Percentiles rank a stretch among this genome's conserved stretches.
These are phyloP conservation scores for Scytalidium sp. DNA, from an alignment of 2,329 filamentous ascomycete genomes.

Conservation along the genomic window DNA sequence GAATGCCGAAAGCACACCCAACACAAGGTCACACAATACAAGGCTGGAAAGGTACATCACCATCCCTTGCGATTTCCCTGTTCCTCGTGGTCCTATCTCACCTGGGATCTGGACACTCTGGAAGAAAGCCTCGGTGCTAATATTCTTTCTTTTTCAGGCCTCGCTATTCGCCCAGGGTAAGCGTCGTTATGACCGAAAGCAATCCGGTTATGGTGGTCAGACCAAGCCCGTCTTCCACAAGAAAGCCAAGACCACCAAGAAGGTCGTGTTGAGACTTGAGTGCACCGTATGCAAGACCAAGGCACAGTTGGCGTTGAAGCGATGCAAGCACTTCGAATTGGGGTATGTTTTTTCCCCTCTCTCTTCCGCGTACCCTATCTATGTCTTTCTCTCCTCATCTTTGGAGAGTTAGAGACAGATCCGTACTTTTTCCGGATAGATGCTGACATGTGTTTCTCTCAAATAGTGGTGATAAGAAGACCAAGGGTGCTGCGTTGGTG, in stretches of 20 bases:
- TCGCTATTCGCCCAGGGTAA: slow-evolving; percentile 98
- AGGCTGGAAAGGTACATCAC: slow-evolving; percentile 84
- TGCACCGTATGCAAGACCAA: slow-evolving; percentile 98
- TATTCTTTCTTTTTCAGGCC: slow-evolving; percentile 64
- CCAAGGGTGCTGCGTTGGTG: slow-evolving; percentile 99
- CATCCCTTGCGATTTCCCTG: too few species aligned
- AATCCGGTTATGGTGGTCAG: slow-evolving; percentile 99
- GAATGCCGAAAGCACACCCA: slow-evolving; percentile 89
- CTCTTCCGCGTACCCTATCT: neutral
- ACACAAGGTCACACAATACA: slow-evolving; percentile 96
- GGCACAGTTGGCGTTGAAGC: slow-evolving; percentile 96
- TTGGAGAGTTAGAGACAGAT: neutral
- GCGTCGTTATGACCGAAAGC: slow-evolving; percentile 99
- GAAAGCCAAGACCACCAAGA: slow-evolving; percentile 99
- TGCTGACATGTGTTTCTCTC: slow-evolving; percentile 38
- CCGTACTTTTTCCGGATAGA: slow-evolving; percentile 5
- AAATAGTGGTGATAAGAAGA: slow-evolving; percentile 99
- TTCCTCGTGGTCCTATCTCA: too few species aligned
- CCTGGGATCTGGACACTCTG: too few species aligned
- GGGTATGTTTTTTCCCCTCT: slow-evolving; percentile 62
- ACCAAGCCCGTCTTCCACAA: slow-evolving; percentile 99
- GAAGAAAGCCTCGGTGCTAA: too few species aligned
- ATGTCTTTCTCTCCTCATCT: neutral
- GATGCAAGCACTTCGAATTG: slow-evolving; percentile 99
- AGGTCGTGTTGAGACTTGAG: slow-evolving; percentile 97